Percentiles rank a stretch among this genome's conserved stretches.
phyloP scores from a whole-genome alignment of 306 rosid genomes.

The Castanea sativa region DNA sequence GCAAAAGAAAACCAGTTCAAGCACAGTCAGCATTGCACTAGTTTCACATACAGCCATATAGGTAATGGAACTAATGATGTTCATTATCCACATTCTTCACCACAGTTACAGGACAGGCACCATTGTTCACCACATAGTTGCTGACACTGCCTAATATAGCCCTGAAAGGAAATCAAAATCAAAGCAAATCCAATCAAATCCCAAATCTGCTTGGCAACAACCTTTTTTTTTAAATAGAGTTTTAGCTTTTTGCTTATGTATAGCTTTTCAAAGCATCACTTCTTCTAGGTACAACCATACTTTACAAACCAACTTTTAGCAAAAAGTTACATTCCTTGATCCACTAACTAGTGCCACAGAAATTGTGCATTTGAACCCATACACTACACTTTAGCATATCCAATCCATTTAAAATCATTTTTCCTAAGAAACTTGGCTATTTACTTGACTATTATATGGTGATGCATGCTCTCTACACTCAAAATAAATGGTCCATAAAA shows the following conservation, averaged over 20 bases:
- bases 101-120: conserved; percentile 70
- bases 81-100: conserved; percentile 44
- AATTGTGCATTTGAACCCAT: neutral
- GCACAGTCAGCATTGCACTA: conserved; percentile 9
- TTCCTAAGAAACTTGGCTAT: neutral
- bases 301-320: no score
- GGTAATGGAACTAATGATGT: neutral
- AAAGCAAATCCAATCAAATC: conserved; percentile 20
- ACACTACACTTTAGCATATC: no score
- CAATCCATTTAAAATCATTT: neutral
- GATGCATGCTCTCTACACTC: neutral
- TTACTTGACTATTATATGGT: neutral
- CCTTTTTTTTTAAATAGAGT: no score
- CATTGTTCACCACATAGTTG: conserved; percentile 71
- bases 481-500: neutral
- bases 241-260: no score
- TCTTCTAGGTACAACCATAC: no score
- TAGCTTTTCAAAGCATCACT: no score
- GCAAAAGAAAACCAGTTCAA: conserved; percentile 9
- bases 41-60: neutral
- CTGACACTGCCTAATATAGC: conserved; percentile 88
- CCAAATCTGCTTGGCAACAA: neutral
- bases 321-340: neutral
- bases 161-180: conserved; percentile 33
- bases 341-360: neutral